Conservation (phyloP, 345 rosid species). For the Ricinus communis region DNA sequence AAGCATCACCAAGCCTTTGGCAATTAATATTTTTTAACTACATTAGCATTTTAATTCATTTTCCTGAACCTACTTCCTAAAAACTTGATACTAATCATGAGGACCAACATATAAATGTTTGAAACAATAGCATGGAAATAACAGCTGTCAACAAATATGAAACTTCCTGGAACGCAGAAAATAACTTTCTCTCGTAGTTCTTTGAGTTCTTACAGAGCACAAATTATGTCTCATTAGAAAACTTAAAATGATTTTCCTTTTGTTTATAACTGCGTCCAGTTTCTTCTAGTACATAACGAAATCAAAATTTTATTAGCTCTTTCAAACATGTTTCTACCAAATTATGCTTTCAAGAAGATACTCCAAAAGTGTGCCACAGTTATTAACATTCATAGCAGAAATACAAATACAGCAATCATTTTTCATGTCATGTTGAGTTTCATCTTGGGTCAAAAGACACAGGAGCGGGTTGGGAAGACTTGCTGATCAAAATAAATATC, state of each 20-base stretch:
- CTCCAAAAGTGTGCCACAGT: background rate
- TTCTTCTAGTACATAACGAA: background rate
- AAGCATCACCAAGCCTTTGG: background rate
- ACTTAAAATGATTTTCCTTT: background rate
- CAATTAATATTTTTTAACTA: too few relatives aligned
- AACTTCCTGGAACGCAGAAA: background rate
- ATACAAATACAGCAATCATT: background rate
- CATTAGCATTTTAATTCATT: too few relatives aligned
- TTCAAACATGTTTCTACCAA: background rate
- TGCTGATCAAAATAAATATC: background rate
- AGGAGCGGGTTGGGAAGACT: background rate
- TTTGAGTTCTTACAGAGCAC: background rate
- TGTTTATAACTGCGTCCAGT: background rate
- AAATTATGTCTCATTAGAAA: too few relatives aligned
- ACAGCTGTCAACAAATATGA: background rate
- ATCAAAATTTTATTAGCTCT: too few relatives aligned
- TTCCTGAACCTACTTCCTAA: background rate
- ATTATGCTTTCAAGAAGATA: background rate
- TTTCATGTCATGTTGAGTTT: background rate
- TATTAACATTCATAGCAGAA: background rate
- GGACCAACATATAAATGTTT: background rate
- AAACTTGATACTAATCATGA: background rate
- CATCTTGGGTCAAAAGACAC: background rate
- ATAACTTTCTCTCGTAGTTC: background rate
- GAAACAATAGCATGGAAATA: background rate